Evolutionary conservation across 495 filamentous ascomycete genomes (phyloP).

Genomic region (Oidiodendron maius): DNA sequence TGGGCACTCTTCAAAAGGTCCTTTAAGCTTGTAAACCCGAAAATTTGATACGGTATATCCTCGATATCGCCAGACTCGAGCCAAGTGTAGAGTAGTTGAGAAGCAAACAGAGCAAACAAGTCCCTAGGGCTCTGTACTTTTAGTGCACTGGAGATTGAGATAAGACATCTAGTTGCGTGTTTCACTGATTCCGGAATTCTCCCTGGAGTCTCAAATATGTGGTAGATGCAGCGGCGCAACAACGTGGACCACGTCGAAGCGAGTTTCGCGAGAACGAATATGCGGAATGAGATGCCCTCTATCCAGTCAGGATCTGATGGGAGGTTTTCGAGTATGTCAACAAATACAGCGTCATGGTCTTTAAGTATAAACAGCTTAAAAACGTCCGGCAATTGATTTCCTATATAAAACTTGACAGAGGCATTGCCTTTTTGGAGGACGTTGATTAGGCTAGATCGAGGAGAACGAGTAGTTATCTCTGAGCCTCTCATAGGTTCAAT

Average conservation of each 20-base stretch:
- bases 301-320: constrained; percentile 61
- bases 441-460: constrained; percentile 66
- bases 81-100: constrained; percentile 95
- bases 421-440: constrained; percentile 60
- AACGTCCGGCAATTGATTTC: constrained; percentile 59
- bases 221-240: constrained; percentile 77
- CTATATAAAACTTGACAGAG: constrained; percentile 69
- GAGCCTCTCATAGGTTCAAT: constrained; percentile 56
- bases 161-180: constrained; percentile 68
- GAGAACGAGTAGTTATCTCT: constrained; percentile 52
- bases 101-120: constrained; percentile 81
- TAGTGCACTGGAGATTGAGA: constrained; percentile 57
- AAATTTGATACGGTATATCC: constrained; percentile 73
- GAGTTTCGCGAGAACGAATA: constrained; percentile 67
- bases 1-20: constrained; percentile 69
- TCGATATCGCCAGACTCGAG: constrained; percentile 56
- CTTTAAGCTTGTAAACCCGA: constrained; percentile 64
- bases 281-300: constrained; percentile 81
- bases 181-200: constrained; percentile 51
- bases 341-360: constrained; percentile 73
- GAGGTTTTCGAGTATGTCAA: constrained; percentile 68
- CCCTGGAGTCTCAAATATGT: constrained; percentile 85
- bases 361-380: constrained; percentile 75
- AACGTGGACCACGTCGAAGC: constrained; percentile 77
- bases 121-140: constrained; percentile 55